Evolutionary conservation across 2,329 filamentous ascomycete species (phyloP).

Genomic region (Neobulgaria alba): DNA sequence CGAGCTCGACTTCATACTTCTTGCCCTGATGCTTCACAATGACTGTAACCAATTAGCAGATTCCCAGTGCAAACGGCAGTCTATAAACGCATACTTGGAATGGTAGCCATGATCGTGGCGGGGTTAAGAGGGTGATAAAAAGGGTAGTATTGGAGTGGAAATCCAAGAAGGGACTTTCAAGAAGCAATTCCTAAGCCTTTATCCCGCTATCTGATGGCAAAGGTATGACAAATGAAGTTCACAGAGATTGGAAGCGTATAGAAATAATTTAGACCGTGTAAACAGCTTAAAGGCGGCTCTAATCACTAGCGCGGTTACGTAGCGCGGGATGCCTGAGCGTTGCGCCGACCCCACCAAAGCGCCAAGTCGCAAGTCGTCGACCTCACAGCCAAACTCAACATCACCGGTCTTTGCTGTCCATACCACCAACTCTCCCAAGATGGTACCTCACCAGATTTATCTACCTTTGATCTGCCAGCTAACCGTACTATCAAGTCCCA

Average conservation of each 20-base stretch:
- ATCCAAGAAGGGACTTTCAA: neutral
- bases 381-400: no score
- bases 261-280: constrained; percentile 4
- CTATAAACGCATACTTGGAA: constrained; percentile 26
- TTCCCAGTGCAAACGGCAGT: neutral
- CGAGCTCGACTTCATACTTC: constrained; percentile 89
- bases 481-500: constrained; percentile 55
- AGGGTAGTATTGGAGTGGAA: constrained; percentile 1
- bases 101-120: constrained; percentile 27
- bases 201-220: no score
- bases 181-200: neutral
- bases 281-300: constrained; percentile 7
- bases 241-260: neutral
- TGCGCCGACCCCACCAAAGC: constrained; percentile 23
- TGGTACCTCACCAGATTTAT: neutral
- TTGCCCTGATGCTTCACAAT: constrained; percentile 93
- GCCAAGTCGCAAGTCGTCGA: no score
- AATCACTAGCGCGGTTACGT: constrained; percentile 16
- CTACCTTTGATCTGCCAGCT: no score
- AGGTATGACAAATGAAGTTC: no score
- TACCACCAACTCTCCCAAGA: neutral
- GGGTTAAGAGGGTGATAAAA: constrained; percentile 9
- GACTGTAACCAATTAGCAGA: constrained; percentile 44
- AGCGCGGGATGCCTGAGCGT: constrained; percentile 9
- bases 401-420: no score